phyloP scores from a whole-genome alignment of 148 eudicot genomes.

The Agrostemma githago region DNA sequence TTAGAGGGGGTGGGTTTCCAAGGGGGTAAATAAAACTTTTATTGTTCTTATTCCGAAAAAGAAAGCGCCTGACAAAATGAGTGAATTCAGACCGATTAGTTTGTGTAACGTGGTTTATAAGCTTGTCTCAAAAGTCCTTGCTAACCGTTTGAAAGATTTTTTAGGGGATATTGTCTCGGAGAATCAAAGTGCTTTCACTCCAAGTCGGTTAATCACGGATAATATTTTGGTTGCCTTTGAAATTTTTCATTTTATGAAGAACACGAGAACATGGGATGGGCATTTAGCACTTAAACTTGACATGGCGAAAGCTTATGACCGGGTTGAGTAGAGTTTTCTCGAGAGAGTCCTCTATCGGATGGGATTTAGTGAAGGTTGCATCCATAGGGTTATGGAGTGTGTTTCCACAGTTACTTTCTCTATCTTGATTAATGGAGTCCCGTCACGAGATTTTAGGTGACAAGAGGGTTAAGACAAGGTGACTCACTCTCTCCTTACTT shows the following conservation, averaged over 20 bases:
- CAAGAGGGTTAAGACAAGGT: background rate
- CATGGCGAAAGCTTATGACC: background rate
- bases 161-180: background rate
- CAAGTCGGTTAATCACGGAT: background rate
- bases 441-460: background rate
- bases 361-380: background rate
- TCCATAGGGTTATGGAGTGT: background rate
- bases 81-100: background rate
- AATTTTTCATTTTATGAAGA: too few species aligned
- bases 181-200: background rate
- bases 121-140: background rate
- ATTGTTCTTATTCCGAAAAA: conserved; percentile 2
- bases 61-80: background rate
- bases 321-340: conserved; percentile 5
- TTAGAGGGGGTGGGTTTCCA: too few species aligned
- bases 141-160: background rate
- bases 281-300: background rate
- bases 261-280: background rate
- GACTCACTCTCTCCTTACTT: background rate
- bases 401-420: background rate
- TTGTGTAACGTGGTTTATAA: background rate
- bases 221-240: too few species aligned
- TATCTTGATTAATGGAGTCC: too few species aligned
- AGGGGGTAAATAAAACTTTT: background rate
- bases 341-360: background rate